Base-by-base conservation (phyloP, 805 yeast genomes). In the Jamesozyma piceae region DNA sequence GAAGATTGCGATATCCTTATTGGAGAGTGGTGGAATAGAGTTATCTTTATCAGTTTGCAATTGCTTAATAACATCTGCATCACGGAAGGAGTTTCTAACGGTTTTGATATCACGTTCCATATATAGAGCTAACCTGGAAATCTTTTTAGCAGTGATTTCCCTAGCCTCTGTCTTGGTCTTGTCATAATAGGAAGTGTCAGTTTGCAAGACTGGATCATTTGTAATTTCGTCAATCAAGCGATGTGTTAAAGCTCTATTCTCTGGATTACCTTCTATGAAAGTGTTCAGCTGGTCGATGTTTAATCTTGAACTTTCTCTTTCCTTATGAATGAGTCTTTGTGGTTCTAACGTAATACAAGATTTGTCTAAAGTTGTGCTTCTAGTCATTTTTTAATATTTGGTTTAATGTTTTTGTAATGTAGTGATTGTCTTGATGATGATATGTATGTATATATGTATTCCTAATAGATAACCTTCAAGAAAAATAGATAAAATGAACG, bases 171-270 rank as follows among this genome's bases (percentile, higher is more conserved):
- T 65, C 55, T 77, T 80, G 31, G 71, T 65, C 49, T 68, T 57
- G 47, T 82, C 87, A 55, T 80, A 82, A 58, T 73, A 75, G 29
- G 66, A 57, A 4, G 77, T 65, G 31, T 70, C 69, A 1, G 78
- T 71, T 32, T 73, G 69, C 43, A 82, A 66, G 14, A 81, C 62
- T 1, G 88, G 88, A 58, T 82, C 90, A 50, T 78, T 69, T 53
- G 77, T 78, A 54, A 81, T 65, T 54, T 80, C 78, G 48, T 73
- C 77, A 55, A 74, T 64, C 50, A 80, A 58, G 15, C 56, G 51
- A 47, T 72, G 73, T n/a, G 77, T 72, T 43, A 66, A 59, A 10
- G 62, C 62, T 5, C 80, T 71, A 35, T 67, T 67, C 30, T 68
- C 67, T 20, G 67, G 62, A 11, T 67, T 60, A 3, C 77, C 73